These are phyloP conservation scores for Collybia sordida DNA, from an alignment of 768 basidiomycete species.

Conservation along the genomic window DNA sequence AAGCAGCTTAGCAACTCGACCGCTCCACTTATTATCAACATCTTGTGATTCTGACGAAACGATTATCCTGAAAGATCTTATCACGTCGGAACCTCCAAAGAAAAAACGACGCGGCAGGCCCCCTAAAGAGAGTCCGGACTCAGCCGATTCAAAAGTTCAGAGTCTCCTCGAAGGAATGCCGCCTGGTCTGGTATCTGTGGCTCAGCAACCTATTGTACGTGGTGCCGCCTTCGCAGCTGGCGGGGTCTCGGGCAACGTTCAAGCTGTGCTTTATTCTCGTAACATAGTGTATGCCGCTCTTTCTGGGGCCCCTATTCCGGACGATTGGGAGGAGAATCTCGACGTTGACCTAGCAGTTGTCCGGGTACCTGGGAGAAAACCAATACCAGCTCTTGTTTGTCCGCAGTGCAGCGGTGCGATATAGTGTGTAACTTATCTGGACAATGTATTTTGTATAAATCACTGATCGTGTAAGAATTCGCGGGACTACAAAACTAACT, in stretches of 20 bases:
- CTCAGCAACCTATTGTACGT: slow-evolving; percentile 53
- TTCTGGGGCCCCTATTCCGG: slow-evolving; percentile 28
- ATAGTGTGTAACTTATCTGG: slow-evolving; percentile 16
- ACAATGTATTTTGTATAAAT: slow-evolving; percentile 1
- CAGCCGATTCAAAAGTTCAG: not conserved
- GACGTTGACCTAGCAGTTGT: slow-evolving; percentile 20
- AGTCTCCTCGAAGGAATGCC: slow-evolving; percentile 30
- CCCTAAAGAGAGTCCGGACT: not conserved
- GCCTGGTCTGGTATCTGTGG: slow-evolving; percentile 35
- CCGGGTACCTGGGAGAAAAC: slow-evolving; percentile 11
- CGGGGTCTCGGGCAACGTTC: slow-evolving; percentile 52
- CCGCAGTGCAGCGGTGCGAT: slow-evolving; percentile 45
- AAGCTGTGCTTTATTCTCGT: slow-evolving; percentile 45
- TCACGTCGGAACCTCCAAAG: slow-evolving; percentile 6
- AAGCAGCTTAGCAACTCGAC: slow-evolving; percentile 12
- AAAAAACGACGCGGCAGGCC: slow-evolving; percentile 7
- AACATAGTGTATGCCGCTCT: slow-evolving; percentile 42
- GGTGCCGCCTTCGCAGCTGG: slow-evolving; percentile 36
- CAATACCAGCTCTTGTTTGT: slow-evolving; percentile 33
- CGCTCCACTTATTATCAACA: slow-evolving; percentile 27
- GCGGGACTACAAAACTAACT: not conserved
- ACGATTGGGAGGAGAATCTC: slow-evolving; percentile 38
- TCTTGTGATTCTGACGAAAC: slow-evolving; percentile 6
- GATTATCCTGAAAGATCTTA: slow-evolving; percentile 3
- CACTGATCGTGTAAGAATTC: slow-evolving; percentile 2